Evolutionary conservation across 148 eudicot species (phyloP).

Genomic region (Fagopyrum esculentum): DNA sequence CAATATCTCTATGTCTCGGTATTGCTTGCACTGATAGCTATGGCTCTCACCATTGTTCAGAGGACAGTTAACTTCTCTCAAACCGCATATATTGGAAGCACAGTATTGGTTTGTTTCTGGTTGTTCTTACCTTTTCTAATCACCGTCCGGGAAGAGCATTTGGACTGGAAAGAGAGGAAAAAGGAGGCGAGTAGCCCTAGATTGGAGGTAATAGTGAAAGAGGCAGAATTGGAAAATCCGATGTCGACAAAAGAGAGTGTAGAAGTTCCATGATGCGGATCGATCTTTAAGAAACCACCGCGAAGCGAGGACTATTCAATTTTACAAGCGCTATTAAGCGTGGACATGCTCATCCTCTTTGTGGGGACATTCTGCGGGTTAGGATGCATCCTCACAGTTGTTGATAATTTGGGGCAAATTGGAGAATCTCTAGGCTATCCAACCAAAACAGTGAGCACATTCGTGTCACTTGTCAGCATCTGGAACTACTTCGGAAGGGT

Average conservation of each 20-base stretch:
- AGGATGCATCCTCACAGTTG: conserved; percentile 33
- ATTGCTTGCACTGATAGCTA: conserved; percentile 22
- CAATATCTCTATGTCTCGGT: conserved; percentile 28
- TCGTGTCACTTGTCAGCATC: conserved; percentile 17
- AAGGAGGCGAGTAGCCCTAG: background rate
- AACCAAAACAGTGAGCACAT: conserved; percentile 13
- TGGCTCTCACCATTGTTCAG: conserved; percentile 26
- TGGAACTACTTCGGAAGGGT: conserved; percentile 23
- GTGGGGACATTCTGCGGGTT: conserved; percentile 37
- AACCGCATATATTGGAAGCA: conserved; percentile 13
- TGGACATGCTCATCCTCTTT: conserved; percentile 40
- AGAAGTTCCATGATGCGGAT: conserved; percentile 14
- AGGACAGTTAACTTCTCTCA: conserved; percentile 7
- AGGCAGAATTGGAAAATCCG: no score
- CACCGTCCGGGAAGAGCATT: conserved; percentile 15
- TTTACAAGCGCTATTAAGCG: conserved; percentile 38
- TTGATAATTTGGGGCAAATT: conserved; percentile 50
- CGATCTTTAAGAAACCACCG: conserved; percentile 28
- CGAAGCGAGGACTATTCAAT: conserved; percentile 50
- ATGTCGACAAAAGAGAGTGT: background rate
- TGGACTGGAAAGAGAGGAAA: conserved; percentile 14
- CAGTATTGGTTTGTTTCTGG: conserved; percentile 20
- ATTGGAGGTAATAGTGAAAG: background rate
- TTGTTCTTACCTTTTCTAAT: conserved; percentile 15
- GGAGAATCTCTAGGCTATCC: conserved; percentile 27